Base-by-base conservation (phyloP, 495 filamentous ascomycete species). In the Zalerion maritima region DNA sequence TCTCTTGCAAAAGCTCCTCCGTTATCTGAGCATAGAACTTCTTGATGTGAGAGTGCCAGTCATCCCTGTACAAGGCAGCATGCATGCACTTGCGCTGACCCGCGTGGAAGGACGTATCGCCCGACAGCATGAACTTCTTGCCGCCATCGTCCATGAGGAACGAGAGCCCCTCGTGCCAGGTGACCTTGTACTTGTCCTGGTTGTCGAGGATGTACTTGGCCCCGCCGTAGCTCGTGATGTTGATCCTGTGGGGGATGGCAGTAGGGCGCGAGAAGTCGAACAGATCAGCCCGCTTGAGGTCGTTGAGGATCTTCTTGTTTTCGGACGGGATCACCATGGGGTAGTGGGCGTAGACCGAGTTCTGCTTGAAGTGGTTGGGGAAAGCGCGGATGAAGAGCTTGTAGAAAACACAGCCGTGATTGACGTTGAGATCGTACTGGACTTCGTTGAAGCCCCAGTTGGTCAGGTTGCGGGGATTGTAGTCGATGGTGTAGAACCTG, bases 321-420 rank as follows among this genome's bases (percentile, higher is more conserved):
- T 89, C 82, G 3, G 41, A 44, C 1, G 53, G 51, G 14, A 79
- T 73, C 4, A 78, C 82, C 70, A 92, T 79, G 3, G 83, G 83
- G 45, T 80, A 89, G 41, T 84, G 78, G n/a, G 81, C 81, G 36
- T 89, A 91, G 34, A 86, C 72, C 1, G 79, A 85, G 52, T 89
- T 77, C 17, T 57, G 45, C 47, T 74, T 76, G 69, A 81, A 87
- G 46, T 75, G 71, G 38, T 77, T 68, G 2, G 83, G 83, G 63
- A 92, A 84, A 2, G 81, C 76, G 13, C 78, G 66, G 26, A 76
- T 54, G 28, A 82, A 74, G 29, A 91, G 60, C 57, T 87, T 92
- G 58, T 86, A 86, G 49, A 86, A 74, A 3, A 87, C 78, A 38
- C 77, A 82, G 13, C 83, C 83, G 42, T 86, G 72, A 43, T 85